Base-by-base conservation (phyloP, 2,329 filamentous ascomycete species). In the Colletotrichum destructivum region DNA sequence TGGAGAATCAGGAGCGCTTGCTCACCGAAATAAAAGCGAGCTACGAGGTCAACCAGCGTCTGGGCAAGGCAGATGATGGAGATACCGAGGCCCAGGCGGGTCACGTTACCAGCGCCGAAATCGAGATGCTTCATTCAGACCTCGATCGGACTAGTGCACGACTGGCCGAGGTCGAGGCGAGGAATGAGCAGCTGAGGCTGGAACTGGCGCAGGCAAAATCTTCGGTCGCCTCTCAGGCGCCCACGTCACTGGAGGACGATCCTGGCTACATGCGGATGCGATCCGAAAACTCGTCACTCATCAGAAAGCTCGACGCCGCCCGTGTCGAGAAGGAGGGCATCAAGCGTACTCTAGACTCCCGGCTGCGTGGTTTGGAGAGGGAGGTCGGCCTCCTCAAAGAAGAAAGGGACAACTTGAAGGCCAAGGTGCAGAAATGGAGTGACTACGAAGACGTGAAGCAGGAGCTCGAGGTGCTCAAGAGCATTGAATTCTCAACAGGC, bases 361-460 rank as follows among this genome's bases (percentile, higher is more conserved):
- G 91, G 76, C 82, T 97, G 59, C 91, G 94, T 70, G 89, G 90
- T n/a, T 84, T 95, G 18, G 95, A 98, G 81, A 88, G 96, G 73
- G 93, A 97, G 78, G 89, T 92, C 67, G 87, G 88, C 11, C 89
- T 93, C 69, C 84, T 97, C 21, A 92, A 92, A 77, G 90, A 93
- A 42, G 96, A 98, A 79, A 92, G 94, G 74, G 95, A 98, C 72
- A 86, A 88, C 35, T 85, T 98, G 67, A 94, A 92, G 78, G 85
- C 87, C 47, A 98, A 96, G 83, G 89, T 98, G 4, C 91, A 94
- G 74, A 97, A 93, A 79, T 97, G 94, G 91, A 90, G 90, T 75
- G 96, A 99, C 80, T 99, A 99, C 80, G 95, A 98, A 44, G 96
- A 98, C 71, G 90, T 99, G 59, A 98, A 96, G 83, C 94, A 97